Evolutionary conservation across 2,329 filamentous ascomycete species (phyloP).

Genomic region (Pyrenophora seminiperda): DNA sequence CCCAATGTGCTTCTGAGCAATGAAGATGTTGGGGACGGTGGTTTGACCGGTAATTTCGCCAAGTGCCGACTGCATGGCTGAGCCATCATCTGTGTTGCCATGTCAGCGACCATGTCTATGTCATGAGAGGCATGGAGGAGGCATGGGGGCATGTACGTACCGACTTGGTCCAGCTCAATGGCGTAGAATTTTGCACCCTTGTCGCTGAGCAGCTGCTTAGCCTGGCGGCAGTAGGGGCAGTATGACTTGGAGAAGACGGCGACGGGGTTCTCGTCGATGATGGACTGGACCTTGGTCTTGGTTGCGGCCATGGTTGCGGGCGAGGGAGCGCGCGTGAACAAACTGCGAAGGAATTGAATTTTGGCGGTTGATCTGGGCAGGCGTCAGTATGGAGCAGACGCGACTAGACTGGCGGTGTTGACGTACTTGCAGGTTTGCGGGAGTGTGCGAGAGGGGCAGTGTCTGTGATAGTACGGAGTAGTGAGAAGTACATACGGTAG

Average conservation of each 20-base stretch:
- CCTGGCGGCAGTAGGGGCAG: conserved; percentile 87
- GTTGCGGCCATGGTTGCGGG: conserved; percentile 79
- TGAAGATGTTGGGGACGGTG: conserved; percentile 96
- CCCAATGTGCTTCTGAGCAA: conserved; percentile 87
- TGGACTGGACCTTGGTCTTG: conserved; percentile 78
- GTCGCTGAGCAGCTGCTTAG: conserved; percentile 75
- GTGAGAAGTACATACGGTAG: no score
- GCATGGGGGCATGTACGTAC: conserved; percentile 63
- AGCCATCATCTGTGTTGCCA: conserved; percentile 70
- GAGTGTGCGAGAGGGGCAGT: neutral
- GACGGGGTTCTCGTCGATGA: conserved; percentile 89
- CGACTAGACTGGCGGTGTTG: neutral
- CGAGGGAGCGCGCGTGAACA: conserved; percentile 67
- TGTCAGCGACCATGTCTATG: neutral
- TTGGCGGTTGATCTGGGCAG: conserved; percentile 46
- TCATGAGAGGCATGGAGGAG: no score
- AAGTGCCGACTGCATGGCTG: conserved; percentile 82
- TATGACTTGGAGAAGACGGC: conserved; percentile 97
- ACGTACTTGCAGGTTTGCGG: neutral
- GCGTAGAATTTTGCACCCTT: conserved; percentile 73
- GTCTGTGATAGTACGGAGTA: conserved; percentile 26
- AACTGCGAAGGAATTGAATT: conserved; percentile 71
- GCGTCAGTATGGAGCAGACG: conserved; percentile 1
- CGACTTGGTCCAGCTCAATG: conserved; percentile 83
- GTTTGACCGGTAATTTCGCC: conserved; percentile 78